These are phyloP conservation scores for Sporothrix pallida DNA, from an alignment of 2,329 filamentous ascomycete species.

Conservation along the genomic window DNA sequence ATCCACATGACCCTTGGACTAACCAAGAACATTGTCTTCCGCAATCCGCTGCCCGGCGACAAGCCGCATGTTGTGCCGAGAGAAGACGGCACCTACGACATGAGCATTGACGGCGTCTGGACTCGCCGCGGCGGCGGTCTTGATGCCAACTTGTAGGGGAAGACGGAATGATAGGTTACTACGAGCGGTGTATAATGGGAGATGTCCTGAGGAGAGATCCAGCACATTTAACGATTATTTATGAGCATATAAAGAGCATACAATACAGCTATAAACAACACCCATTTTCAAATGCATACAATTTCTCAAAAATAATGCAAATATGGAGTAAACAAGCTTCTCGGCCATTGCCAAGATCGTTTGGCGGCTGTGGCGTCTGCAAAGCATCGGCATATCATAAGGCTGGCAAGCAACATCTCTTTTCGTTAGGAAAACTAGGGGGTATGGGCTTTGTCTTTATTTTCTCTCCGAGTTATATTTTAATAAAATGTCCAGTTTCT, in stretches of 20 bases:
- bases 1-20: slow-evolving; percentile 36
- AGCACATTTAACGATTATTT: no score
- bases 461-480: no score
- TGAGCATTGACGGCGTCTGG: slow-evolving; percentile 34
- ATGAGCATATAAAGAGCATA: no score
- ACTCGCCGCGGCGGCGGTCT: slow-evolving; percentile 29
- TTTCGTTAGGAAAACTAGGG: neutral
- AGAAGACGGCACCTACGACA: slow-evolving; percentile 32
- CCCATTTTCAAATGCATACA: no score
- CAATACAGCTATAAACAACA: no score
- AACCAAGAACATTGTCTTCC: slow-evolving; percentile 35
- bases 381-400: neutral
- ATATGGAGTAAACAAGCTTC: no score
- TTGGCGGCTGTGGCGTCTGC: neutral
- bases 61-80: slow-evolving; percentile 5
- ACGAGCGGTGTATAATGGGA: no score
- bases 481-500: no score
- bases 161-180: no score
- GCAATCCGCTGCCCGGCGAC: slow-evolving; percentile 27
- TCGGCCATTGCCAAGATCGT: neutral
- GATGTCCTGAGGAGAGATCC: no score
- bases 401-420: neutral
- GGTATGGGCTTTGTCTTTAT: neutral
- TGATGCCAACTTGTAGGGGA: slow-evolving; percentile 29
- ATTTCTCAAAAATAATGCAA: no score